Conservation (phyloP, 805 yeast genomes). For the Pichia exigua region DNA sequence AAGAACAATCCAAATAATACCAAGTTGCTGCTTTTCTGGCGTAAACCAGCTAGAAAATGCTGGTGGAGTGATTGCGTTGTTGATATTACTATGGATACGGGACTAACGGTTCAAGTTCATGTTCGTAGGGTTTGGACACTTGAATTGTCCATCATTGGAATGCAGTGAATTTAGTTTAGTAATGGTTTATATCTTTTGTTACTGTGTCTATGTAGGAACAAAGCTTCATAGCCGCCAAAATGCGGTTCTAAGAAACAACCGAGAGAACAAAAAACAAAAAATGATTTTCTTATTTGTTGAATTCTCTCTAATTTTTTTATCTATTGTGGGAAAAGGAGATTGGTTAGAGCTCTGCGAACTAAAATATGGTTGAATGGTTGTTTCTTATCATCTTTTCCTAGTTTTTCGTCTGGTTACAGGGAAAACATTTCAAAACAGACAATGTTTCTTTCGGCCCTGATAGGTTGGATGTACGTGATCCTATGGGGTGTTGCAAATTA, state of each 20-base stretch:
- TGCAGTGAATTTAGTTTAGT: slow-evolving; percentile 34
- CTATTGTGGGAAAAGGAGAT: too few relatives aligned
- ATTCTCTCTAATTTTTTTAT: too few relatives aligned
- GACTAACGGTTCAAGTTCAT: slow-evolving; percentile 54
- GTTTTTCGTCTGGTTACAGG: too few relatives aligned
- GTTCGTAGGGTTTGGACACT: slow-evolving; percentile 95
- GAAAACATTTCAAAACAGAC: neutral
- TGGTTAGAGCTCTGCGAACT: too few relatives aligned
- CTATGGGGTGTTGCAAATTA: slow-evolving; percentile 28
- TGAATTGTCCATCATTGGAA: slow-evolving; percentile 85
- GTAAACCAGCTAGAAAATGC: slow-evolving; percentile 96
- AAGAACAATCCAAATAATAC: slow-evolving; percentile 30
- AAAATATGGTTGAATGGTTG: too few relatives aligned
- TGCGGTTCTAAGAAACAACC: too few relatives aligned
- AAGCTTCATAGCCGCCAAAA: too few relatives aligned
- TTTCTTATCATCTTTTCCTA: neutral
- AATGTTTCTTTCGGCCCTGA: neutral
- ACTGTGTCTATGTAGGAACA: too few relatives aligned
- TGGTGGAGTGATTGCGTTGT: slow-evolving; percentile 83
- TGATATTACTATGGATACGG: slow-evolving; percentile 33
- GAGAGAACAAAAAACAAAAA: too few relatives aligned
- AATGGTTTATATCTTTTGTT: neutral
- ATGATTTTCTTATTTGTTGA: too few relatives aligned
- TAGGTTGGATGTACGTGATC: slow-evolving; percentile 27
- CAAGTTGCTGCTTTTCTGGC: slow-evolving; percentile 85